Evolutionary conservation across 2,329 filamentous ascomycete species (phyloP).

Genomic region (Monosporascus ibericus): DNA sequence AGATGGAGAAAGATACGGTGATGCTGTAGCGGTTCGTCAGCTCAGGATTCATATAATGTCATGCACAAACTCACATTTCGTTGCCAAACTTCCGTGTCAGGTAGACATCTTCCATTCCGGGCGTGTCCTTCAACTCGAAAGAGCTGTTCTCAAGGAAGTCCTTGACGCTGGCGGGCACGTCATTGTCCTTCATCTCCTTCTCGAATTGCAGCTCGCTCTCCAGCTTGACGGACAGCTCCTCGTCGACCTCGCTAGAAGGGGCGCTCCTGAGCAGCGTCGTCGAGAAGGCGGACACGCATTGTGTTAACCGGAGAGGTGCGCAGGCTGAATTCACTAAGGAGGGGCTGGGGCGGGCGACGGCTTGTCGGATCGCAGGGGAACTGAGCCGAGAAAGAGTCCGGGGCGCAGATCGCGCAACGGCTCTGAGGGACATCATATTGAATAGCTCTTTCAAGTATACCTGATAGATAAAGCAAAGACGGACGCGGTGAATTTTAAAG

Average conservation of each 20-base stretch:
- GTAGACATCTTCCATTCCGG: conserved; percentile 82
- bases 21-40: conserved; percentile 45
- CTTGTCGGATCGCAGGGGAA: conserved; percentile 43
- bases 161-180: conserved; percentile 70
- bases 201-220: conserved; percentile 80
- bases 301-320: conserved; percentile 28
- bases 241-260: conserved; percentile 51
- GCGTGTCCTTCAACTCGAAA: conserved; percentile 75
- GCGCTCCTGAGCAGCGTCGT: conserved; percentile 38
- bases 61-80: conserved; percentile 62
- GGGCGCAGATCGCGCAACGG: conserved; percentile 60
- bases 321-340: conserved; percentile 42
- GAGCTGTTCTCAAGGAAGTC: conserved; percentile 82
- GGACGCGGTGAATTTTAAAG: too few relatives aligned
- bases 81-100: conserved; percentile 78
- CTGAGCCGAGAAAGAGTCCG: conserved; percentile 55
- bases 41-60: conserved; percentile 7
- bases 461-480: background rate
- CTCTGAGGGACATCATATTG: conserved; percentile 66
- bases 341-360: conserved; percentile 42
- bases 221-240: conserved; percentile 81
- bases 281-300: conserved; percentile 44
- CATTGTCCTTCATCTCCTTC: conserved; percentile 67
- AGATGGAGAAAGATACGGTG: conserved; percentile 77
- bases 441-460: background rate